phyloP scores from a whole-genome alignment of 257 asterid species.

The Solanum ossicruentum region DNA sequence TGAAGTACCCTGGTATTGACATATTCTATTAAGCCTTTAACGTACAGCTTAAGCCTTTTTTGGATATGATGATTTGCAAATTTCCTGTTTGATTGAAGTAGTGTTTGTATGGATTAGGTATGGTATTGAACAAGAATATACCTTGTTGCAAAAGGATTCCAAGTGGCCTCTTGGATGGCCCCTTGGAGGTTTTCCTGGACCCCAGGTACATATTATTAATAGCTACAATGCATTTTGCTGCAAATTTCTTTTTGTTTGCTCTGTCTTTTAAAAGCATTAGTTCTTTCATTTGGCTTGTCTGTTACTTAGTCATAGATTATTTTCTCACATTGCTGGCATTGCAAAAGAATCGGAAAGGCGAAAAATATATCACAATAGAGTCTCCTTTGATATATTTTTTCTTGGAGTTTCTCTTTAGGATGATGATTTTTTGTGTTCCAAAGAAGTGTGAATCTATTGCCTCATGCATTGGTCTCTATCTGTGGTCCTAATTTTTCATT shows the following conservation, averaged over 20 bases:
- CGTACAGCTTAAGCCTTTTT: neutral
- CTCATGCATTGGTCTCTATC: neutral
- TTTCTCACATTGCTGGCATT: neutral
- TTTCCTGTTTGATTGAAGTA: neutral
- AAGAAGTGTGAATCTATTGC: neutral
- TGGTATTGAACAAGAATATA: constrained; percentile 97
- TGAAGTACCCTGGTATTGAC: constrained; percentile 65
- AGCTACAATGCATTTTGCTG: too few species aligned
- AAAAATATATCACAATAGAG: neutral
- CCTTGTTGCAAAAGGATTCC: constrained; percentile 59
- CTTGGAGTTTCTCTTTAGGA: neutral
- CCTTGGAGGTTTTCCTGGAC: constrained; percentile 81
- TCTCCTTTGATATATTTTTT: neutral
- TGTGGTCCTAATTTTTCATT: neutral
- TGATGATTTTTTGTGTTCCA: neutral
- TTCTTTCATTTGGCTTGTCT: neutral
- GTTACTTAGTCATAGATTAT: neutral
- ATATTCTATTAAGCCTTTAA: neutral
- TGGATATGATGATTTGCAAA: neutral
- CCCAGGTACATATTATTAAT: constrained; percentile 44
- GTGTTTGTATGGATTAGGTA: constrained; percentile 29
- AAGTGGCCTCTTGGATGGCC: constrained; percentile 99
- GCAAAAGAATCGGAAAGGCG: neutral
- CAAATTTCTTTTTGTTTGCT: neutral
- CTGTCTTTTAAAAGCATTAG: neutral